Evolutionary conservation across 306 rosid species (phyloP).

Genomic region (Macrotyloma uniflorum): DNA sequence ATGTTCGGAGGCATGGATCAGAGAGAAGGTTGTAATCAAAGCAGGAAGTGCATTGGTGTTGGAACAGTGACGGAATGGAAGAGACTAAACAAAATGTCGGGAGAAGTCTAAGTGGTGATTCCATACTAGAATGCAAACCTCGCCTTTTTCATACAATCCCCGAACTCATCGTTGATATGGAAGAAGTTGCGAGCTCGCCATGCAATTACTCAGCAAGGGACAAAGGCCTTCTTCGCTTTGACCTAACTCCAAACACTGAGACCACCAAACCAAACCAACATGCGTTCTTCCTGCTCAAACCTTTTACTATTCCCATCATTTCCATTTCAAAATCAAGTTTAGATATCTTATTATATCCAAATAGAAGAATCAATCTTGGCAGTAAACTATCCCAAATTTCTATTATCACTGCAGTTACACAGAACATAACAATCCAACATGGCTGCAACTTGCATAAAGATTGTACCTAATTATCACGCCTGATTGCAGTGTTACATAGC

Average conservation of each 20-base stretch:
- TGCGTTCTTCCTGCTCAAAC: conserved; percentile 67
- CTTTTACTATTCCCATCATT: conserved; percentile 87
- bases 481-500: conserved; percentile 22
- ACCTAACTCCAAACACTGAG: conserved; percentile 42
- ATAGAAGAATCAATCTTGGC: no score
- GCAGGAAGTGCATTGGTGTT: conserved; percentile 53
- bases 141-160: conserved; percentile 89
- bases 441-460: no score
- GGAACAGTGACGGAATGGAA: conserved; percentile 32
- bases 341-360: no score
- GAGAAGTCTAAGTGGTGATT: conserved; percentile 77
- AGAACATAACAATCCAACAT: no score
- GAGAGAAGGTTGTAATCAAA: conserved; percentile 61
- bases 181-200: conserved; percentile 89
- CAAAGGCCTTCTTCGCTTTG: conserved; percentile 71
- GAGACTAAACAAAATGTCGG: conserved; percentile 44
- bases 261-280: conserved; percentile 26
- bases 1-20: conserved; percentile 59
- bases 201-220: conserved; percentile 72
- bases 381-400: no score
- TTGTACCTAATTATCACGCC: conserved; percentile 25
- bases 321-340: conserved; percentile 33
- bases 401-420: no score
- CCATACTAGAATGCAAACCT: conserved; percentile 94
- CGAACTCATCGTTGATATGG: conserved; percentile 36